A percentile compares a stretch with the other conserved stretches of the same genome.
Evolutionary conservation across 2,329 filamentous ascomycete genomes (phyloP).

Genomic region (Fusarium decemcellulare): DNA sequence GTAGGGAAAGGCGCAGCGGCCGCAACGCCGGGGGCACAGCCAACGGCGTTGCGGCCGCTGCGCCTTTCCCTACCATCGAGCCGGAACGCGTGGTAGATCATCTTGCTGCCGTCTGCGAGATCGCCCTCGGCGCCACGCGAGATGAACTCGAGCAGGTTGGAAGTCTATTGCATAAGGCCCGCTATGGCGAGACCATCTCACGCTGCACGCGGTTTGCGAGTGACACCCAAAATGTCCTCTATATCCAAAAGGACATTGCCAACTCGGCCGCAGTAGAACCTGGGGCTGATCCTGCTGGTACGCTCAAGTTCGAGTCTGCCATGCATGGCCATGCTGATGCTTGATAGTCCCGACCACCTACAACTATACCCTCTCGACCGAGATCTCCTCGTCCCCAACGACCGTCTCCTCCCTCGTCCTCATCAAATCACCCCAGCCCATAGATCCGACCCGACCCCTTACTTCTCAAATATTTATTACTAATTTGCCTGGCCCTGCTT

Average conservation of each 20-base stretch:
- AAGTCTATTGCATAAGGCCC: conserved; percentile 83
- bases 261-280: conserved; percentile 67
- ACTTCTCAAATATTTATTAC: conserved; percentile 92
- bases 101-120: conserved; percentile 77
- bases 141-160: conserved; percentile 85
- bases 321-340: conserved; percentile 20
- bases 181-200: conserved; percentile 84
- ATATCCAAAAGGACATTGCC: conserved; percentile 87
- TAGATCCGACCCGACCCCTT: conserved; percentile 87
- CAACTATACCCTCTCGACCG: conserved; percentile 84
- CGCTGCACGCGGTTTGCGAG: conserved; percentile 91
- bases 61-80: conserved; percentile 72
- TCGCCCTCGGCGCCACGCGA: conserved; percentile 81
- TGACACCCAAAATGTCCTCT: conserved; percentile 89
- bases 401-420: conserved; percentile 90
- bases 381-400: conserved; percentile 84
- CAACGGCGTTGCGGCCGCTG: conserved; percentile 60
- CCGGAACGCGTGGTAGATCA: conserved; percentile 80
- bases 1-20: too few species aligned
- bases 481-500: conserved; percentile 87
- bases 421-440: conserved; percentile 89
- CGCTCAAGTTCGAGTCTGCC: conserved; percentile 34
- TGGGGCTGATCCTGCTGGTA: conserved; percentile 62
- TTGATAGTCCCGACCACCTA: conserved; percentile 67
- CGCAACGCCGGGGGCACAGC: conserved; percentile 54